Conservation (phyloP, 257 asterid species). For the Cruciata laevipes region DNA sequence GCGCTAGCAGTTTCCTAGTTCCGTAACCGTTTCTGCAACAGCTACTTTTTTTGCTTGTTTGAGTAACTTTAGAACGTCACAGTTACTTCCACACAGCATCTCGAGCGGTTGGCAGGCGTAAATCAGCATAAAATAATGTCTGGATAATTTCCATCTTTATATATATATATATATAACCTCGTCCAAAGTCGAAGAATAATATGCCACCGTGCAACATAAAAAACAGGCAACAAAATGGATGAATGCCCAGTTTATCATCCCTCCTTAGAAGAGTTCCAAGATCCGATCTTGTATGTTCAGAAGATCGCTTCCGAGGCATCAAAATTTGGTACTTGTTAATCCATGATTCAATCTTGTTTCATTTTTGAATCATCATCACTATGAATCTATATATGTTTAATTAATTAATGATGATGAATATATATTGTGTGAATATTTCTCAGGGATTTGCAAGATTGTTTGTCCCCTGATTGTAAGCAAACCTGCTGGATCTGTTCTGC, state of each 20-base stretch:
- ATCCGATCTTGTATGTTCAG: conserved; percentile 30
- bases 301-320: conserved; percentile 41
- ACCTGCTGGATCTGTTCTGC: conserved; percentile 37
- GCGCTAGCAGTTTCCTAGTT: no score
- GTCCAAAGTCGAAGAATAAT: not conserved
- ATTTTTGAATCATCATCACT: no score
- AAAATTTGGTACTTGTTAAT: conserved; percentile 41
- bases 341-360: no score
- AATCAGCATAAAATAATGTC: no score
- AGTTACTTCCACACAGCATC: no score
- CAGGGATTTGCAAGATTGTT: conserved; percentile 43
- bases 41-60: no score
- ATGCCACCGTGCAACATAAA: not conserved
- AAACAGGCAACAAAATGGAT: conserved; percentile 2
- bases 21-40: no score
- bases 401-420: not conserved
- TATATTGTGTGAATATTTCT: conserved; percentile 5
- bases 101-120: no score
- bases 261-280: conserved; percentile 34
- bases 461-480: conserved; percentile 27
- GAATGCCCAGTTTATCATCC: conserved; percentile 41
- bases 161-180: no score
- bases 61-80: no score
- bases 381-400: no score
- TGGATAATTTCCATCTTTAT: no score